Evolutionary conservation across 306 rosid species (phyloP), one percentile per base, ranked within the genome.

Genomic region (Cicer chorassanicum): DNA sequence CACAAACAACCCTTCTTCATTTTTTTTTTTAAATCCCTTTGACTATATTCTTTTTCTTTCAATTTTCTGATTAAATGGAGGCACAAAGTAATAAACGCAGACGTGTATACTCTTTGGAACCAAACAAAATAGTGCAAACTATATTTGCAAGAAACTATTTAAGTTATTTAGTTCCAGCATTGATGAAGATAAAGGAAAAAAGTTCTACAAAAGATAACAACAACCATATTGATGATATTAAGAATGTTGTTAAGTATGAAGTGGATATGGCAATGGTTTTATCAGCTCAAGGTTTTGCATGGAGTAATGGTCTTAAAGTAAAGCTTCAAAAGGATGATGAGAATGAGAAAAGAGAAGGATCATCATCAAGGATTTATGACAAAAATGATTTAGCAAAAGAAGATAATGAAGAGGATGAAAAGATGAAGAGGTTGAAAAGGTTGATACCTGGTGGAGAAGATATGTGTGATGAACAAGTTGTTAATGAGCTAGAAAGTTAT

Each of bases 231-330:
- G 42, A 29, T 49, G 78, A 84, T 41, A 7, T 73, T 0, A 65
- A 66, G 72, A 72, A 76, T 56, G 57, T 4, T 60, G 65, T 65
- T 46, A 88, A 78, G 80, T 74, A 79, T 75, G 88, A 89, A 77
- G 95, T 86, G 77, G 88, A 82, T 65, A 88, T 80, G 97, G 97
- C 95, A 68, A 75, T 91, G 91, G 97, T 78, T 24, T 56, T 77
- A 7, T 89, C 95, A 29, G 89, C 90, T 0, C 78, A 75, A 39
- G 79, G 83, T 10, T 89, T 80, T 83, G 90, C 88, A 50, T 91
- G 97, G 97, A 88, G 83, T 9, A 74, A 78, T 43, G 86, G 88
- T 49, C 81, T 91, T 39, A 85, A 83, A 76, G 48, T 63, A 11
- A 78, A 86, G 82, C 87, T 91, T 76, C 88, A 80, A 55, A 65